Evolutionary conservation across 108 stramenopile species (phyloP).

Genomic region (Parmales sp.): DNA sequence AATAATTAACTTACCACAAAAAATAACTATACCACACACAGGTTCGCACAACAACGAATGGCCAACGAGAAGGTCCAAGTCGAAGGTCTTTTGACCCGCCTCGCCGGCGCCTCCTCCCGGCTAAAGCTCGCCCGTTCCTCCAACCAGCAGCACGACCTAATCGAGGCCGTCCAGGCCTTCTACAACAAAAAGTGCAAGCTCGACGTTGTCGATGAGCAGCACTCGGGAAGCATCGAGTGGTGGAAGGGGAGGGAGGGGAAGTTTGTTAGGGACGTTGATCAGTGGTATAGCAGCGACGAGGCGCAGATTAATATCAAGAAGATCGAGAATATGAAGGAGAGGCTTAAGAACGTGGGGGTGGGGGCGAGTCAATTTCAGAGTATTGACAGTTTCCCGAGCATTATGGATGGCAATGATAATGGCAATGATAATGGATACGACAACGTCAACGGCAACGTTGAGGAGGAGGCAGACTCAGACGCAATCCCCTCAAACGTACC

Average conservation of each 20-base stretch:
- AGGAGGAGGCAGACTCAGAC: not conserved
- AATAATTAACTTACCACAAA: no score
- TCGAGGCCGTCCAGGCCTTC: conserved; percentile 11
- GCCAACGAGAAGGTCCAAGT: not conserved
- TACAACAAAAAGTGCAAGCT: not conserved
- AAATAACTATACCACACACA: no score
- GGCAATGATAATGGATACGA: not conserved
- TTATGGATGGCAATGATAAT: not conserved
- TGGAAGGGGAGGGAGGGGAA: not conserved
- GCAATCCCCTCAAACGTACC: not conserved
- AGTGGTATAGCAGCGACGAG: not conserved
- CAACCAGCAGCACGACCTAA: conserved; percentile 5
- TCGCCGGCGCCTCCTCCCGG: not conserved
- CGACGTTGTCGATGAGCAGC: conserved; percentile 9
- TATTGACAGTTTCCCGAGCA: no score
- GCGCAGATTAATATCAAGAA: not conserved
- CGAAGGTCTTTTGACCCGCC: not conserved
- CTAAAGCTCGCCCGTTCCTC: not conserved
- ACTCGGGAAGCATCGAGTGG: conserved; percentile 6
- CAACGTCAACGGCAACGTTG: not conserved
- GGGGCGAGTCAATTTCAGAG: no score
- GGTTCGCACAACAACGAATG: not conserved
- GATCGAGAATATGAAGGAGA: not conserved
- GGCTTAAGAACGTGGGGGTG: not conserved
- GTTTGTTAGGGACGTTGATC: not conserved